A percentile compares a stretch with the other conserved stretches of the same genome.
Evolutionary conservation across 306 rosid species (phyloP).

Genomic region (Cicer cuneatum): DNA sequence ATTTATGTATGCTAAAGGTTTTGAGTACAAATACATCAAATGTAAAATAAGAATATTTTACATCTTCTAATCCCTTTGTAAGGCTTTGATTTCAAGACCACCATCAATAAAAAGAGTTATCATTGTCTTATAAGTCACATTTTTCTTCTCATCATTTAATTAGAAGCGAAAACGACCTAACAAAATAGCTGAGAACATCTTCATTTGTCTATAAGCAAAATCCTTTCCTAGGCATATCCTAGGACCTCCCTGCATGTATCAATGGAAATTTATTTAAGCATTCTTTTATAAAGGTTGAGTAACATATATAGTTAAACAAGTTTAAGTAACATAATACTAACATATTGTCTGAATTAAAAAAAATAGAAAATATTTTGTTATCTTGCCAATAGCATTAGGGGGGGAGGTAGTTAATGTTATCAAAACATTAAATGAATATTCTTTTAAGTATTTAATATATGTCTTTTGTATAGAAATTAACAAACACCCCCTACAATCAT

Average conservation of each 20-base stretch:
- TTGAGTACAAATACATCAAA: background rate
- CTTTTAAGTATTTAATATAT: no score
- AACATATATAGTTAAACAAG: background rate
- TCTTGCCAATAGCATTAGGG: no score
- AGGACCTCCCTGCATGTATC: slow-evolving; percentile 70
- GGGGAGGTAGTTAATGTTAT: no score
- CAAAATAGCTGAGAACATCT: slow-evolving; percentile 70
- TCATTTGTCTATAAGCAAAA: slow-evolving; percentile 89
- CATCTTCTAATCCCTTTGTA: slow-evolving; percentile 48
- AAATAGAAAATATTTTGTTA: no score
- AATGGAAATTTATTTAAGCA: slow-evolving; percentile 5
- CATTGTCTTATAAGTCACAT: slow-evolving; percentile 76
- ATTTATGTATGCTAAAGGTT: background rate
- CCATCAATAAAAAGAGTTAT: slow-evolving; percentile 76
- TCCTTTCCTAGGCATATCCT: slow-evolving; percentile 85
- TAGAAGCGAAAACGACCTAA: slow-evolving; percentile 62
- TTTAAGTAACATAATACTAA: no score
- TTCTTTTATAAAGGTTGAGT: background rate
- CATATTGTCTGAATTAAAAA: background rate
- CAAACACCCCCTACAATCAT: background rate
- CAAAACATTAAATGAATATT: no score
- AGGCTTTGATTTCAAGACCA: slow-evolving; percentile 67
- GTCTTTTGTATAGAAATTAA: no score
- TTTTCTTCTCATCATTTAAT: slow-evolving; percentile 61
- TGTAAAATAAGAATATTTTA: background rate